Evolutionary conservation across 257 asterid genomes (phyloP).

Genomic region (Parsonsia alboflavescens): DNA sequence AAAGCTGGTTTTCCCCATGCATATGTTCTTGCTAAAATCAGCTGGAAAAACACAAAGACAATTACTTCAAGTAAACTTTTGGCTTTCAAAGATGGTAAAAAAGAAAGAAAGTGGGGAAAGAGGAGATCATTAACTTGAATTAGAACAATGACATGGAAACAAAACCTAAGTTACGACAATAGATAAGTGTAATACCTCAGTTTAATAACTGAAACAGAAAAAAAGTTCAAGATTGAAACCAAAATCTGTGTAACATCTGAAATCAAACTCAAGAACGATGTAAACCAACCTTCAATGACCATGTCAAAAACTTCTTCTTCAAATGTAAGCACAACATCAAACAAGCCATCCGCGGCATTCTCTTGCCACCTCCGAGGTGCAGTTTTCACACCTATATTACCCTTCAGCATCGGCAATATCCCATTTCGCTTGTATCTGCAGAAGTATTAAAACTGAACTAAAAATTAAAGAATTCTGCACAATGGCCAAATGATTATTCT

Average conservation of each 20-base stretch:
- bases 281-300: slow-evolving; percentile 78
- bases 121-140: background rate
- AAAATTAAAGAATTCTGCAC: background rate
- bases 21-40: background rate
- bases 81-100: background rate
- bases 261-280: background rate
- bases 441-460: background rate
- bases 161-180: background rate
- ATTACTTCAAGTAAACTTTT: no score
- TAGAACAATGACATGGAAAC: background rate
- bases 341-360: slow-evolving; percentile 78
- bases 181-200: background rate
- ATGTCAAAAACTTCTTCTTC: slow-evolving; percentile 96
- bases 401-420: slow-evolving; percentile 93
- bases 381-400: slow-evolving; percentile 70
- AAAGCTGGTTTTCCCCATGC: background rate
- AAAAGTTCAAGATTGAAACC: background rate
- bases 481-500: background rate
- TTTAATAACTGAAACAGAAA: background rate
- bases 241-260: background rate
- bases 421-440: slow-evolving; percentile 88
- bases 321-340: slow-evolving; percentile 86
- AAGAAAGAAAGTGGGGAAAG: no score
- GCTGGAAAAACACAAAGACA: background rate
- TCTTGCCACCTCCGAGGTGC: slow-evolving; percentile 99